Base-by-base conservation (phyloP, 202 grass and related monocot species). In the Musa balbisiana region DNA sequence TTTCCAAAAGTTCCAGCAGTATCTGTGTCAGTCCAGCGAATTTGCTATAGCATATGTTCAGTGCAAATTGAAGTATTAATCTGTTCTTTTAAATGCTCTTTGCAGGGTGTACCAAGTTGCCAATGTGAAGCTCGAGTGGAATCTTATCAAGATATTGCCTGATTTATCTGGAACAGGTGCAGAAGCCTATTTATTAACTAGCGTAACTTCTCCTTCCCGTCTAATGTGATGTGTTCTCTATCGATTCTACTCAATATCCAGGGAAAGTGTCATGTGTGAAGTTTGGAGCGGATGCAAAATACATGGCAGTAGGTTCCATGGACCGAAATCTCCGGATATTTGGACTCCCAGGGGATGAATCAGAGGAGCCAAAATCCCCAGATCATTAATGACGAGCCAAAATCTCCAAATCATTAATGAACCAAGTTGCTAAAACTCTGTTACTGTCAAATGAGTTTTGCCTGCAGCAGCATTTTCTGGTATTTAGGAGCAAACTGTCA, bases 151-250 rank as follows among this genome's bases (percentile, higher is more conserved):
- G 89, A 92, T 87, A 26, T 83, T 90, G 53, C 87, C 91, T 10
- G 96, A 99, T 87, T 90, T 99, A 82, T 99, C 96, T 59, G 96
- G 96, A 82, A 96, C 96, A 89, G 96, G 96, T 77, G n/a, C 58
- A 66, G 8, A 3, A 12, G 60, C 65, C 24, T 67, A 22, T 2
- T 51, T 50, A 59, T 50, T 56, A 15, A 73, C 8, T 2, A 53
- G 49, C 17, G 33, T 43, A 43, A 43, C 29, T 29, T 81, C 16
- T 22, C 56, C 80, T 75, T 24, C 22, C 13, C 58, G 24, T 0
- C 69, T 72, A 19, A 62, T 14, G 24, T 53, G 60, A 29, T 78
- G 69, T 78, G 69, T 63, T 74, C 1, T 9, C 9, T 55, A 58
- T 16, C 60, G 16, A 43, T 33, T 21, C 64, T 51, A 29, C 22